Base-by-base conservation (phyloP, 352 stramenopile species). In the Phytophthora parvispora region DNA sequence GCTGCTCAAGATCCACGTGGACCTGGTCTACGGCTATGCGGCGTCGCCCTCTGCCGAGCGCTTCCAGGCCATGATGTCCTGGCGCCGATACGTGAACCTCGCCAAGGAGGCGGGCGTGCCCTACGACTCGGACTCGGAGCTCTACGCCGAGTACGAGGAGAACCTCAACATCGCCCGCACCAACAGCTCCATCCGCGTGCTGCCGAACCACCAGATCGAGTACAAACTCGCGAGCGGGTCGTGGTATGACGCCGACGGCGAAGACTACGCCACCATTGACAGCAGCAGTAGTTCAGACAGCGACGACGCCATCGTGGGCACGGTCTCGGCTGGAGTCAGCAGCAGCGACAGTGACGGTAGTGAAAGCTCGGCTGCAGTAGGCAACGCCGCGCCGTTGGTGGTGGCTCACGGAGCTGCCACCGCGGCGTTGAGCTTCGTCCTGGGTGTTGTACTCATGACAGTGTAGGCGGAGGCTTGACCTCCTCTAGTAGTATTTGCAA, bases 1-100 rank as follows among this genome's bases (percentile, higher is more conserved):
- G 47, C 56, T 91, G 49, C 60, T 91, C 9, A 90, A 89, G 36
- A 68, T 90, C 45, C 77, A 83, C 34, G 80, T 90, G 22, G 72
- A 87, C 28, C 48, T 74, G 2, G 43, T 63, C 4, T 12, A 83
- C 31, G 61, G 48, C 24, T 61, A 49, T n/a, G 61, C 49, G 20
- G 40, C 55, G 24, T 66, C 74, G 0, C 81, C 81, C 0, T 66
- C 68, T 5, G 65, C 74, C 3, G 60, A 80, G 18, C 68, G 78
- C 20, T 87, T 90, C 47, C 81, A 78, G 38, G 67, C 77, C 3
- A 64, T 90, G 50, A 68, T 87, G 48, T 50, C 67, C 5, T 90
- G 81, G 81, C 75, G 81, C 9, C 77, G 75, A 3, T 75, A 77
- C 29, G 78, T 85, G 25, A 86, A 88, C 45, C 64, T 87, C n/a